These are phyloP conservation scores for Didymella pomorum DNA, from an alignment of 2,329 filamentous ascomycete genomes.

Conservation along the genomic window DNA sequence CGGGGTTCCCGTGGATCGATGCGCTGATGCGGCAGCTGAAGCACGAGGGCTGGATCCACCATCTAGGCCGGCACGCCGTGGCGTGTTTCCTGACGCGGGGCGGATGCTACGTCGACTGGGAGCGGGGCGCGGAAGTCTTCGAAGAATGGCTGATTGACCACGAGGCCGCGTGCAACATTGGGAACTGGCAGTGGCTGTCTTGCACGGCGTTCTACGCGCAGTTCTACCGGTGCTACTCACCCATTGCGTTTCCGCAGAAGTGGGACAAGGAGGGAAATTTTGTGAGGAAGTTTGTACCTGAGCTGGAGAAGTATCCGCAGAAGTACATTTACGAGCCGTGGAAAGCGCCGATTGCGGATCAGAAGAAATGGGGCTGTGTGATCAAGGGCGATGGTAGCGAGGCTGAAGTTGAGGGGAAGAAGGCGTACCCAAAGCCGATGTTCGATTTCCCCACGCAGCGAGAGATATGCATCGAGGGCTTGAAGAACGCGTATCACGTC, in stretches of 20 bases:
- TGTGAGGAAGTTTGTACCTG: slow-evolving; percentile 71
- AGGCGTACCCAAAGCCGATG: slow-evolving; percentile 75
- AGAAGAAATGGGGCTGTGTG: slow-evolving; percentile 72
- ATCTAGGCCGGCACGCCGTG: slow-evolving; percentile 78
- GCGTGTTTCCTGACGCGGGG: slow-evolving; percentile 83
- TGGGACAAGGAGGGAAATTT: slow-evolving; percentile 75
- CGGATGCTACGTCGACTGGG: slow-evolving; percentile 81
- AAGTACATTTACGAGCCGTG: slow-evolving; percentile 84
- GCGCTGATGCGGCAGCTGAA: slow-evolving; percentile 79
- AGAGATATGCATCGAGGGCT: slow-evolving; percentile 68
- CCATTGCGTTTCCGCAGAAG: slow-evolving; percentile 75
- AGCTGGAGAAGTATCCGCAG: slow-evolving; percentile 66
- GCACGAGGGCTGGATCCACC: slow-evolving; percentile 80
- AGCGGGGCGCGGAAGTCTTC: slow-evolving; percentile 79
- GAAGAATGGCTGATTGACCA: slow-evolving; percentile 79
- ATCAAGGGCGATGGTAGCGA: slow-evolving; percentile 58
- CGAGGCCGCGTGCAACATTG: slow-evolving; percentile 75
- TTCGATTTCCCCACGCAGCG: slow-evolving; percentile 75
- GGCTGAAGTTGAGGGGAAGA: slow-evolving; percentile 54
- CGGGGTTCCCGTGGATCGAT: slow-evolving; percentile 83
- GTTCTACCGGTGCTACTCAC: slow-evolving; percentile 75
- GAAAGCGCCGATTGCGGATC: slow-evolving; percentile 73
- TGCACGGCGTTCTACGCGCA: slow-evolving; percentile 79
- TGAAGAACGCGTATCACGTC: slow-evolving; percentile 75
- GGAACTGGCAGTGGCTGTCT: slow-evolving; percentile 81